Conservation (phyloP, 2,329 filamentous ascomycete genomes). For the Aschersonia sp. region DNA sequence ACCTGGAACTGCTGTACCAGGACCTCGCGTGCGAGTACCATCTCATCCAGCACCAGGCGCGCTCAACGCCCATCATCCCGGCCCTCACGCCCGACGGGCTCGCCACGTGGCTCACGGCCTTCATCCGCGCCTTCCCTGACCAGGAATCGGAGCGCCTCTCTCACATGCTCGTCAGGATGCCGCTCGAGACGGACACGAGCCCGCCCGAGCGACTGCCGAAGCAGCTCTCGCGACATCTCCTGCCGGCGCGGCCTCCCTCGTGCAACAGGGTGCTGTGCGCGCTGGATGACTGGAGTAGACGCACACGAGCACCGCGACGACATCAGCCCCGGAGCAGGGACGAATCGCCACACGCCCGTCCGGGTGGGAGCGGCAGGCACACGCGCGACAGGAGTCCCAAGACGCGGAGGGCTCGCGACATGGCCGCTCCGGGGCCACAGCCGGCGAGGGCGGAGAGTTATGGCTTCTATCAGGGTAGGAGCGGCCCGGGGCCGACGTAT, state of each 20-base stretch:
- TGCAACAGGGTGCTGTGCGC: conserved; percentile 47
- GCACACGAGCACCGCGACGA: background rate
- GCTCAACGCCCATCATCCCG: conserved; percentile 43
- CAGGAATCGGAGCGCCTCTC: conserved; percentile 58
- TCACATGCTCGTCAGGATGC: conserved; percentile 53
- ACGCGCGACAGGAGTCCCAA: conserved; percentile 1
- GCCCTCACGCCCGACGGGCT: conserved; percentile 56
- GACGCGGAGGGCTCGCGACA: conserved; percentile 1
- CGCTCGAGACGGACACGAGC: conserved; percentile 35
- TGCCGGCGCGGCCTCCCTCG: conserved; percentile 42
- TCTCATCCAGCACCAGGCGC: conserved; percentile 38
- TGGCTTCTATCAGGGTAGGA: conserved; percentile 13
- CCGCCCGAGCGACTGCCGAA: conserved; percentile 64
- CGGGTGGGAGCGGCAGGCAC: background rate
- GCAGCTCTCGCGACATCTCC: conserved; percentile 58
- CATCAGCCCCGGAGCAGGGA: background rate
- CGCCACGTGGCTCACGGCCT: conserved; percentile 54
- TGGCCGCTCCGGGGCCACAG: background rate
- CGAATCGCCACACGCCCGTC: background rate
- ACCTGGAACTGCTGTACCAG: conserved; percentile 35
- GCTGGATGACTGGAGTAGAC: conserved; percentile 29
- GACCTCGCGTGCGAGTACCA: conserved; percentile 46
- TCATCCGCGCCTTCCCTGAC: conserved; percentile 64
- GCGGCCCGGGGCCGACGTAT: conserved; percentile 8
- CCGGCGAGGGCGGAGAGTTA: conserved; percentile 13